Evolutionary conservation across 1,139 yeast genomes (phyloP), one percentile per base, ranked within the genome.

Genomic region (Scheffersomyces illinoinensis): DNA sequence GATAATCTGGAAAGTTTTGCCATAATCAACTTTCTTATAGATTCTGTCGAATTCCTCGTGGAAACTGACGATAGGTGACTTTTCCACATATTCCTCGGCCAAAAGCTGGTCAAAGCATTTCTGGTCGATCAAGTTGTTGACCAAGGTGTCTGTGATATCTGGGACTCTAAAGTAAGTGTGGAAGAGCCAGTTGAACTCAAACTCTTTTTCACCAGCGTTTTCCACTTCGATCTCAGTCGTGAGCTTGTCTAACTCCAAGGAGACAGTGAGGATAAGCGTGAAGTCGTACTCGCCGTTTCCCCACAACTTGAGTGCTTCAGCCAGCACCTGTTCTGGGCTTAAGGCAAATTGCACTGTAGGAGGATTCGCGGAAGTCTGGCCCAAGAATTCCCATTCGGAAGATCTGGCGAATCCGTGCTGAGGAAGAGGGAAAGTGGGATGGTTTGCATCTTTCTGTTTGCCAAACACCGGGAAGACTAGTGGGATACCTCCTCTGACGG

Each of bases 401-500:
- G 85, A 90, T 73, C 99, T 84, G 18, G 97, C 98, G 76, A 95
- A 91, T 1, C 99, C 99, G 71, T 95, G 99, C 76, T 95, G 98
- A 17, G 98, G 98, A 66, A 95, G 84, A 48, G 70, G 66, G 62
- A 60, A 70, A 2, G 85, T 78, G 39, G 83, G 77, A 61, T 78
- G 82, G 5, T 60, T 26, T 53, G 67, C 69, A 51, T 73, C 68
- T 77, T 64, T 79, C 72, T 62, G 81, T 71, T 91, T 92, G 60
- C 99, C 98, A 74, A 95, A 95, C 7, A 93, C 88, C 1, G 98
- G 99, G 83, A 95, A 95, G 2, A 93, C 98, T 43, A 95, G 80
- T 14, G 99, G 99, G 57, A 95, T 91, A 55, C 99, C 99, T 61
- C 99, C 99, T 71, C 99, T 85, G 26, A 95, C 98, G 0, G 98